phyloP scores from a whole-genome alignment of 2,329 filamentous ascomycete genomes.

The Lachnellula hyalina region DNA sequence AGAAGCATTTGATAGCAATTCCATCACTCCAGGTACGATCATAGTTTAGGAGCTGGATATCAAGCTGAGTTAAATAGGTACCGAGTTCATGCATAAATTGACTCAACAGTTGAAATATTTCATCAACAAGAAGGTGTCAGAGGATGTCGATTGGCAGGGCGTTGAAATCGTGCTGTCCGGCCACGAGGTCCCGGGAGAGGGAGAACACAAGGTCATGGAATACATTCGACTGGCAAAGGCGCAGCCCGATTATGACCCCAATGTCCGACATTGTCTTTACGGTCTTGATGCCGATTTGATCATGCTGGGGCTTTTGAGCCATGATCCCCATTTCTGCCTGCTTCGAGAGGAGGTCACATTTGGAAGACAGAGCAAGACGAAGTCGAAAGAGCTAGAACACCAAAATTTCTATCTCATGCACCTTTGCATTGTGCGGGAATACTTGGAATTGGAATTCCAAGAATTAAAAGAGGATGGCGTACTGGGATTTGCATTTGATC shows the following conservation, averaged over 20 bases:
- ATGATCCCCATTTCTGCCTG: slow-evolving; percentile 97
- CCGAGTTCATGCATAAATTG: slow-evolving; percentile 95
- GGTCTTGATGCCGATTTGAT: slow-evolving; percentile 96
- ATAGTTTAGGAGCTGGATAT: slow-evolving; percentile 3
- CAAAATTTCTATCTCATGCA: slow-evolving; percentile 98
- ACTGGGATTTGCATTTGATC: slow-evolving; percentile 76
- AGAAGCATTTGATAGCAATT: slow-evolving; percentile 96
- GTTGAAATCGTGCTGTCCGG: slow-evolving; percentile 95
- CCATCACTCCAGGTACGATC: slow-evolving; percentile 76
- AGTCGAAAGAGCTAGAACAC: slow-evolving; percentile 94
- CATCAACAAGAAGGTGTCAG: slow-evolving; percentile 96
- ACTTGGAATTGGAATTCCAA: slow-evolving; percentile 94
- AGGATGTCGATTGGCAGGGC: slow-evolving; percentile 95
- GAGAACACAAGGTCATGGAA: slow-evolving; percentile 99
- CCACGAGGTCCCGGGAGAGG: slow-evolving; percentile 95
- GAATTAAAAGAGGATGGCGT: slow-evolving; percentile 71
- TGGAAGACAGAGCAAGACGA: slow-evolving; percentile 77
- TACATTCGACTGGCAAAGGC: slow-evolving; percentile 98
- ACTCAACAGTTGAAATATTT: slow-evolving; percentile 95
- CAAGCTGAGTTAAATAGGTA: slow-evolving; percentile 42
- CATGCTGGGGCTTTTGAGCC: slow-evolving; percentile 94
- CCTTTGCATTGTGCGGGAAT: slow-evolving; percentile 95
- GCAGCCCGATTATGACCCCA: slow-evolving; percentile 85
- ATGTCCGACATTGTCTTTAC: slow-evolving; percentile 94
- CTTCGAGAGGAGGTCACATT: slow-evolving; percentile 97